Evolutionary conservation across 768 basidiomycete species (phyloP), one percentile per base, ranked within the genome.

Genomic region (Lentinula edodes): DNA sequence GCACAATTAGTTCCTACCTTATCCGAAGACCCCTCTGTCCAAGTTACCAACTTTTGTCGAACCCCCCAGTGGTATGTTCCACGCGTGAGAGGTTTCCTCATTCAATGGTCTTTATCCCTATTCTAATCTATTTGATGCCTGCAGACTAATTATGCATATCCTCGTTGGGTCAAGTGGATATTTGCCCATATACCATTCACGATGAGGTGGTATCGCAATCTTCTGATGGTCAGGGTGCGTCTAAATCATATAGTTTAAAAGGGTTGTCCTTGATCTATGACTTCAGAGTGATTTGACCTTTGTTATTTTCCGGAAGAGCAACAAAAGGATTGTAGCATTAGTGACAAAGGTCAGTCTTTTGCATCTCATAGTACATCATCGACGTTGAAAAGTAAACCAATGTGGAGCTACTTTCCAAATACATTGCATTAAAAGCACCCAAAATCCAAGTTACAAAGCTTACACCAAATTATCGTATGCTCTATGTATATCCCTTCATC

Each of bases 1-100:
- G 83, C 86, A 6, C 87, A 89, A 68, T 78, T 86, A 50, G 68
- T 85, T n/a, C 83, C 84, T 10, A 66, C 75, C 62, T 83, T 86
- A 61, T 74, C 83, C 15, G 66, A 69, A 45, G 82, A 85, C 62
- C 72, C 78, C 9, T 76, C 79, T 6, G 78, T 80, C 15, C 68
- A 80, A 62, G 76, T 87, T 18, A 72, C 82, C 60, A 83, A 88
- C 68, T 84, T 88, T 66, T 82, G 79, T 62, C 75, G 87, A 55
- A 85, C 81, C 43, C 83, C 83, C 18, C 80, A 83, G 64, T 87
- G 85, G 84, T 83, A 76, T 65, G 43, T 79, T 1, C 79, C 80
- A 2, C 78, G 80, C 62, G 85, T 87, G 66, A 66, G 78, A 71
- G 28, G 48, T 23, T 56, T n/a, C 16, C 32, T 52, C 46, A 52